Evolutionary conservation across 2,329 filamentous ascomycete genomes (phyloP).

Genomic region (Aspergillus thermomutatus): DNA sequence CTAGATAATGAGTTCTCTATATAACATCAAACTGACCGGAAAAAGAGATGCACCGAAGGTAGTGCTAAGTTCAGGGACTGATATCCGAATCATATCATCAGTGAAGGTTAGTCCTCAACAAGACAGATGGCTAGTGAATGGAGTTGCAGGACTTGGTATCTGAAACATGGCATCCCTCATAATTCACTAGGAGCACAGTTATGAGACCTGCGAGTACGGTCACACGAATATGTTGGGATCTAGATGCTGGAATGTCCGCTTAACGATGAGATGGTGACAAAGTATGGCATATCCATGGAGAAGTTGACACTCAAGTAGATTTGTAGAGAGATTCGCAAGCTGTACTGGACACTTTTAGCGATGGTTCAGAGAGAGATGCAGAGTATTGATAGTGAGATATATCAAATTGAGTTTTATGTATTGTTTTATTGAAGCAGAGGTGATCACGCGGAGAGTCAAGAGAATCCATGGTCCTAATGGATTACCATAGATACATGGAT

Average conservation of each 20-base stretch:
- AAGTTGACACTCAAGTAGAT: background rate
- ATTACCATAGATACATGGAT: background rate
- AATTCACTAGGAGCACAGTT: background rate
- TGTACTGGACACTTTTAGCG: background rate
- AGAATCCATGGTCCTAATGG: background rate
- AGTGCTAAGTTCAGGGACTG: background rate
- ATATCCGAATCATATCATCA: background rate
- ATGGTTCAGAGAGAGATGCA: background rate
- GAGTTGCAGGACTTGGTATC: background rate
- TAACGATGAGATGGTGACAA: background rate
- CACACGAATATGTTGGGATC: background rate
- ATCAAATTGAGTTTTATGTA: background rate
- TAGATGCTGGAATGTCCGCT: background rate
- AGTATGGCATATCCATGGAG: background rate
- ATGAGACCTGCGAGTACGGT: too few relatives aligned
- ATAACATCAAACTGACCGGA: background rate
- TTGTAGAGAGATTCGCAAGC: background rate
- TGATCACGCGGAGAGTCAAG: background rate
- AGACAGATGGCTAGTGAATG: background rate
- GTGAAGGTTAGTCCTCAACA: background rate
- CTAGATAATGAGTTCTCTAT: background rate
- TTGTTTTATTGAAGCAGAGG: background rate
- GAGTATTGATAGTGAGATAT: background rate
- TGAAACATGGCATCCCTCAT: background rate
- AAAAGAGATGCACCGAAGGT: background rate